Evolutionary conservation across 2,329 filamentous ascomycete species (phyloP).

Genomic region (Exophiala oligosperma): DNA sequence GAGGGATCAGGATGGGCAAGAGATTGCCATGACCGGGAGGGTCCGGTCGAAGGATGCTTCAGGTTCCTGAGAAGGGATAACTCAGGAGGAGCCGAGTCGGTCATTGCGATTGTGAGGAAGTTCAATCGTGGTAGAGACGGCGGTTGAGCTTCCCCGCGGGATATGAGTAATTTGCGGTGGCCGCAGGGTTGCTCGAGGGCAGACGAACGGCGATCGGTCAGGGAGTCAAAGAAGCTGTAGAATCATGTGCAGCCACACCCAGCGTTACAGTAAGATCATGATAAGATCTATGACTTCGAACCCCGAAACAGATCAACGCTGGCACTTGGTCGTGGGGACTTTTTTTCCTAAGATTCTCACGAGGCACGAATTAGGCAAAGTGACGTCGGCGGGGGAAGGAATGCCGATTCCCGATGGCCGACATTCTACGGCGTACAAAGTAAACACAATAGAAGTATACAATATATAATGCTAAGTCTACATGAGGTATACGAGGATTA

Average conservation of each 20-base stretch:
- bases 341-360: background rate
- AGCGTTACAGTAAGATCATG: too few relatives aligned
- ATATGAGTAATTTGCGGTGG: background rate
- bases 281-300: background rate
- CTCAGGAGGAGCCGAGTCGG: slow-evolving; percentile 6
- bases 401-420: background rate
- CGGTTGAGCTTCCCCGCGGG: background rate
- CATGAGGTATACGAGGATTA: background rate
- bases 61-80: slow-evolving; percentile 22
- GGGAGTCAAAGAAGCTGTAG: too few relatives aligned
- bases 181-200: too few relatives aligned
- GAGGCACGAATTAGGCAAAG: background rate
- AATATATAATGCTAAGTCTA: background rate
- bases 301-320: background rate
- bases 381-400: slow-evolving; percentile 9
- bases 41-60: slow-evolving; percentile 23
- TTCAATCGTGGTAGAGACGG: background rate
- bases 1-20: slow-evolving; percentile 71
- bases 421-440: background rate
- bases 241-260: too few relatives aligned
- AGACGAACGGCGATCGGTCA: too few relatives aligned
- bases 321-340: background rate
- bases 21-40: slow-evolving; percentile 75
- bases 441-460: too few relatives aligned
- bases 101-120: background rate